A percentile compares a stretch with the other conserved stretches of the same genome.
These are phyloP conservation scores for Millerago galiae DNA, from an alignment of 805 yeast genomes.

Conservation along the genomic window DNA sequence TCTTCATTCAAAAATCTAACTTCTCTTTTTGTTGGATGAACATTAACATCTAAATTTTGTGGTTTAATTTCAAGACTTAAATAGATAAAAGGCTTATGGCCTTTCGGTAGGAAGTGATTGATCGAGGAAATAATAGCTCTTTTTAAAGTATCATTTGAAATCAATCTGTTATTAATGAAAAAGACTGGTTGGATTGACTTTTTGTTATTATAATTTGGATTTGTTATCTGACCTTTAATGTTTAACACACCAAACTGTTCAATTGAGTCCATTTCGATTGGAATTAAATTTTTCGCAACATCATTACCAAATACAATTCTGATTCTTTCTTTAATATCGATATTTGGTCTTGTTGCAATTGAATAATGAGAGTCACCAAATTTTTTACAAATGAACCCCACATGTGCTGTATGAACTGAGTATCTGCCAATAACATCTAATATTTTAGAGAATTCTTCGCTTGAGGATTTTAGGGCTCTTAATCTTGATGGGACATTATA, in stretches of 20 bases:
- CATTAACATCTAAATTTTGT: slow-evolving; percentile 77
- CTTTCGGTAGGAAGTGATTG: slow-evolving; percentile 61
- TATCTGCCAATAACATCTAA: slow-evolving; percentile 81
- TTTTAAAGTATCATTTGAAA: slow-evolving; percentile 72
- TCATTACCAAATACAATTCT: slow-evolving; percentile 64
- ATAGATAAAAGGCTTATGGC: slow-evolving; percentile 71
- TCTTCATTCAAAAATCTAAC: slow-evolving; percentile 82
- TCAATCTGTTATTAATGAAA: slow-evolving; percentile 81
- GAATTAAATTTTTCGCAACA: slow-evolving; percentile 59
- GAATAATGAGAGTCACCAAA: slow-evolving; percentile 68
- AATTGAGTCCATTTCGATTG: slow-evolving; percentile 30
- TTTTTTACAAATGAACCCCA: slow-evolving; percentile 77
- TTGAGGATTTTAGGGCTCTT: slow-evolving; percentile 53
- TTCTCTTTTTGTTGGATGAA: slow-evolving; percentile 93
- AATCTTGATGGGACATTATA: slow-evolving; percentile 81
- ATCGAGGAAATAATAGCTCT: slow-evolving; percentile 51
- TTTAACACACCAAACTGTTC: slow-evolving; percentile 43
- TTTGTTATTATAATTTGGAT: slow-evolving; percentile 63
- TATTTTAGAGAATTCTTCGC: slow-evolving; percentile 72
- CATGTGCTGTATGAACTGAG: slow-evolving; percentile 62
- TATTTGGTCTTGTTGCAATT: slow-evolving; percentile 48
- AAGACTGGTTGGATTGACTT: slow-evolving; percentile 63
- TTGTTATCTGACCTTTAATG: slow-evolving; percentile 59
- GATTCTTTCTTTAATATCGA: slow-evolving; percentile 58
- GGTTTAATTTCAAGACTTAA: slow-evolving; percentile 64